Evolutionary conservation across 164 flowering plant genomes (phyloP).

Genomic region (Stephania japonica): DNA sequence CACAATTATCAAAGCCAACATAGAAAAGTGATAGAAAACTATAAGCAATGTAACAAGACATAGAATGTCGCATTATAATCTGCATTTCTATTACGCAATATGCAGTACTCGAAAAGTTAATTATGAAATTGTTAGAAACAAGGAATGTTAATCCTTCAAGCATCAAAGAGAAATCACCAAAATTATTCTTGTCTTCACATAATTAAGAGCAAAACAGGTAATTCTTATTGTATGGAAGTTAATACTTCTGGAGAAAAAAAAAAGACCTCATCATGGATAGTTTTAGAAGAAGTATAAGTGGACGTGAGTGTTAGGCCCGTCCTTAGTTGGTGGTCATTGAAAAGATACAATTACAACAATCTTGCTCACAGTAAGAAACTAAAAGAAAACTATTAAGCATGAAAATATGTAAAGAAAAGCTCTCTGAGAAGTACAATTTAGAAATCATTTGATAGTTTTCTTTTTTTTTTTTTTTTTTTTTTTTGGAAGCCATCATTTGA

Average conservation of each 20-base stretch:
- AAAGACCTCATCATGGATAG: constrained; percentile 24
- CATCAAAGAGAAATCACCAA: too few relatives aligned
- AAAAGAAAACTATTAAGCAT: neutral
- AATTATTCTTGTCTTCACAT: neutral
- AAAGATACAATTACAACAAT: neutral
- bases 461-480: too few relatives aligned
- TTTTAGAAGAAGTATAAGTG: constrained; percentile 12
- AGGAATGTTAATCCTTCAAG: too few relatives aligned
- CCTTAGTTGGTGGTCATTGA: constrained; percentile 26
- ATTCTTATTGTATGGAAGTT: neutral
- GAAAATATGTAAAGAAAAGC: neutral
- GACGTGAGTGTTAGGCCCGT: constrained; percentile 23
- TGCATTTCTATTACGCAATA: neutral
- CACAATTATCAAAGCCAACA: neutral
- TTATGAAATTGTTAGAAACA: neutral
- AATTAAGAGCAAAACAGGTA: neutral
- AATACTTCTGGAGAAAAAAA: neutral
- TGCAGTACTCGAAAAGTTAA: neutral
- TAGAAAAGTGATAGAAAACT: neutral
- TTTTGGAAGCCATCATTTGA: too few relatives aligned
- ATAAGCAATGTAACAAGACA: neutral
- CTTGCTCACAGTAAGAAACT: neutral
- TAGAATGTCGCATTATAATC: neutral
- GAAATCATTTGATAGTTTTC: too few relatives aligned
- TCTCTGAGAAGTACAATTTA: neutral